Evolutionary conservation across 768 basidiomycete species (phyloP).

Genomic region (Candolleomyces eurysporus): DNA sequence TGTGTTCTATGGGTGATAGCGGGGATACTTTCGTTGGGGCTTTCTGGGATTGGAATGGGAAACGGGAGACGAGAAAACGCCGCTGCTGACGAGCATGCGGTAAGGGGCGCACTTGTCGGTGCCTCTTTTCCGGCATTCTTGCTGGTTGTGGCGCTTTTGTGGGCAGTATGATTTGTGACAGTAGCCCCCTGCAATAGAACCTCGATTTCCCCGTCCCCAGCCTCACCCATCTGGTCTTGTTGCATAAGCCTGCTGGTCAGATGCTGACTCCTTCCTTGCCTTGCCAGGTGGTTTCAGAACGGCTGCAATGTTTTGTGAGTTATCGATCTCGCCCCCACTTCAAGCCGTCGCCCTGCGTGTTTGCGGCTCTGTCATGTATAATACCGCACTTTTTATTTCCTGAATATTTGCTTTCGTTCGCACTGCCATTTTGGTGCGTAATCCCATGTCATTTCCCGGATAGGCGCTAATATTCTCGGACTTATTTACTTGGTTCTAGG

Average conservation of each 20-base stretch:
- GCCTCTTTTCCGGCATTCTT: neutral
- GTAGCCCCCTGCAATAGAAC: conserved; percentile 7
- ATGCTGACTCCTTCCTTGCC: conserved; percentile 27
- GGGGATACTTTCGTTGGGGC: neutral
- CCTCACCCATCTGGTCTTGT: conserved; percentile 11
- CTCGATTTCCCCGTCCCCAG: neutral
- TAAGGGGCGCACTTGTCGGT: conserved; percentile 8
- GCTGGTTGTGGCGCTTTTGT: neutral
- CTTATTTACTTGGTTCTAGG: no score
- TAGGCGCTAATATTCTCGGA: no score
- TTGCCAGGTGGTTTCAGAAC: conserved; percentile 70
- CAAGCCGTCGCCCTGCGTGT: neutral
- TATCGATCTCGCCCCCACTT: neutral
- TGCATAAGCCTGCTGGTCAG: conserved; percentile 28
- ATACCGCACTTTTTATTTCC: neutral
- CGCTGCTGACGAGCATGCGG: conserved; percentile 13
- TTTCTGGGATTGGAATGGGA: neutral
- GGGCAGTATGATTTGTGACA: conserved; percentile 3
- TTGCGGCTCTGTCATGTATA: neutral
- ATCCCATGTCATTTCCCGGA: no score
- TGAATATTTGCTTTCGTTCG: no score
- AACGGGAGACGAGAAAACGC: neutral
- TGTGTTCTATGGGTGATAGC: neutral
- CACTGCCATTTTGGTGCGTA: no score
- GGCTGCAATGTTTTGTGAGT: conserved; percentile 56